Evolutionary conservation across 495 filamentous ascomycete genomes (phyloP).

Genomic region (Aspergillus avenaceus): DNA sequence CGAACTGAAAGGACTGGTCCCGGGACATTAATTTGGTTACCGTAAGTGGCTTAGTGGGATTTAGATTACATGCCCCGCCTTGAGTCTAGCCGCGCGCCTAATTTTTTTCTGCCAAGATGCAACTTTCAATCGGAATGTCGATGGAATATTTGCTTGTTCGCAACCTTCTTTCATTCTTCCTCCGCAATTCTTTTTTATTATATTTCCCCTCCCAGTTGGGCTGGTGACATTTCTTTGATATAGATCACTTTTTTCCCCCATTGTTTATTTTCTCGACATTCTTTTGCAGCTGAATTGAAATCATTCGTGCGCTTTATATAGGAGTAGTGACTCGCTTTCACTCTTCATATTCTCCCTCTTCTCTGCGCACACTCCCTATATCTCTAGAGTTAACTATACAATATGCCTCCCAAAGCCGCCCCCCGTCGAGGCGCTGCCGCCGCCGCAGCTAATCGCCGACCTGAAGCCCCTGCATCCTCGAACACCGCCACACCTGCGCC

Average conservation of each 20-base stretch:
- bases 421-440: conserved; percentile 28
- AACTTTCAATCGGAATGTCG: neutral
- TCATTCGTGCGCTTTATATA: too few species aligned
- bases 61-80: neutral
- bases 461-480: neutral
- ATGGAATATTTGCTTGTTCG: neutral
- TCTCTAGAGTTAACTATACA: conserved; percentile 6
- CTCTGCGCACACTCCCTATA: neutral
- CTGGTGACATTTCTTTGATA: too few species aligned
- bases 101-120: neutral
- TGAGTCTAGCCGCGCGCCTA: conserved; percentile 2
- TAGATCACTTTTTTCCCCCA: too few species aligned
- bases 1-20: too few species aligned
- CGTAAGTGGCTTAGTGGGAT: neutral
- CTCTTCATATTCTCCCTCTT: neutral
- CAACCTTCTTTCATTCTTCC: too few species aligned
- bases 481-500: conserved; percentile 2
- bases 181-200: too few species aligned
- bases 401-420: conserved; percentile 43
- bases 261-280: too few species aligned
- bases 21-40: too few species aligned
- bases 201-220: too few species aligned
- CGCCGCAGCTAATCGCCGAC: neutral
- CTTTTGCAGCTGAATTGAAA: too few species aligned
- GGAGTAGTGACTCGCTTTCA: too few species aligned